These are phyloP conservation scores for Lonicera japonica DNA, from an alignment of 129 eudicot genomes.

Conservation along the genomic window DNA sequence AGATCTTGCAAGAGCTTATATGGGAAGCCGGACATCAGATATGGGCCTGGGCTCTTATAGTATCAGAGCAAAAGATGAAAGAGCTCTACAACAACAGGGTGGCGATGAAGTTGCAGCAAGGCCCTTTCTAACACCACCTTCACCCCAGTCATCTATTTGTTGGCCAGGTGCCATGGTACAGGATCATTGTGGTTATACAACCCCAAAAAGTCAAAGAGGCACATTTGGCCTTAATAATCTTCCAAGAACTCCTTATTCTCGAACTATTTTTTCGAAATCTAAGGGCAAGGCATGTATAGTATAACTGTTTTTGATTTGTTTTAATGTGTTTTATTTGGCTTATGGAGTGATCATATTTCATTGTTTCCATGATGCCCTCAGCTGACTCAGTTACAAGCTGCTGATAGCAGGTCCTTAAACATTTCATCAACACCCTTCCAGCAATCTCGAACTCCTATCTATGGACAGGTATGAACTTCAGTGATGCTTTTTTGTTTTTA, in stretches of 20 bases:
- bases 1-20: conserved; percentile 88
- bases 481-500: too few relatives aligned
- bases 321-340: not conserved
- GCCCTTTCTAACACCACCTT: conserved; percentile 42
- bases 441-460: conserved; percentile 46
- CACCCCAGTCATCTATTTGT: conserved; percentile 59
- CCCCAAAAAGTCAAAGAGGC: conserved; percentile 66
- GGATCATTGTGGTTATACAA: conserved; percentile 54
- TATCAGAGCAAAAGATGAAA: conserved; percentile 28
- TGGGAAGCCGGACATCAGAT: conserved; percentile 67
- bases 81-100: conserved; percentile 22
- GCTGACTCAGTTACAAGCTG: conserved; percentile 42
- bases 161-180: conserved; percentile 78
- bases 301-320: not conserved
- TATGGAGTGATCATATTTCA: conserved; percentile 1
- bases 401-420: conserved; percentile 31
- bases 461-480: conserved; percentile 57
- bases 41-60: conserved; percentile 38
- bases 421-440: conserved; percentile 39
- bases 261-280: conserved; percentile 53
- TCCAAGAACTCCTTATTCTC: conserved; percentile 85
- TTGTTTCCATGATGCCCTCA: conserved; percentile 18
- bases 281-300: conserved; percentile 41
- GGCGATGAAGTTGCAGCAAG: conserved; percentile 31
- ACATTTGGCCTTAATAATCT: conserved; percentile 48